Conservation (phyloP, 371 early-diverging fungal species). For the Mortierella sp. region DNA sequence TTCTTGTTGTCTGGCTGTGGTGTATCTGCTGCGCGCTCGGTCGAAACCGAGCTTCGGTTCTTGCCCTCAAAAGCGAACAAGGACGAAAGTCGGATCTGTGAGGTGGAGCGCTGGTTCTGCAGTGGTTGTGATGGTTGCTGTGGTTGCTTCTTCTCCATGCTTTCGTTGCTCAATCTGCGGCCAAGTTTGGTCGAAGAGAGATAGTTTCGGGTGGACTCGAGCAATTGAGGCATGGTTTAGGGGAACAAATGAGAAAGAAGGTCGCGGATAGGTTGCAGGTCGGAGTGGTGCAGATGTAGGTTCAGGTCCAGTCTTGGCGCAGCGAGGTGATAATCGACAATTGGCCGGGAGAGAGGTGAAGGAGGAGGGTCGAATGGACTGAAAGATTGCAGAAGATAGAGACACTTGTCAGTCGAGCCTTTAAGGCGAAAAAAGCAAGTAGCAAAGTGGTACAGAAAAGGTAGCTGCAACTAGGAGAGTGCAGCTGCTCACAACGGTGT, state of each 20-base stretch:
- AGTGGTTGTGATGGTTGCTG: not conserved
- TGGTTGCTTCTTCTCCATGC: not conserved
- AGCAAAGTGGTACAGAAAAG: too few species aligned
- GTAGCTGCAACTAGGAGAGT: too few species aligned
- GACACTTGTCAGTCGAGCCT: too few species aligned
- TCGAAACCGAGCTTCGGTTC: not conserved
- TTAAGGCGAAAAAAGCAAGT: too few species aligned
- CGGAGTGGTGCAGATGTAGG: too few species aligned
- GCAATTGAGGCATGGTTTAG: constrained; percentile 27
- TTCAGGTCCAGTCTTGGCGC: too few species aligned
- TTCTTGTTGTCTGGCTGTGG: constrained; percentile 21
- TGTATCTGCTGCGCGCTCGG: constrained; percentile 18
- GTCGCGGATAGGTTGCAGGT: too few species aligned
- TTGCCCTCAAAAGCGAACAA: constrained; percentile 9
- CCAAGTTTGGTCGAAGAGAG: constrained; percentile 43
- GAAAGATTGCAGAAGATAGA: too few species aligned
- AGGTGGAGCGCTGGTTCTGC: not conserved
- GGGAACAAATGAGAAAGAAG: not conserved
- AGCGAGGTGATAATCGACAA: too few species aligned
- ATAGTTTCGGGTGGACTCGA: constrained; percentile 44
- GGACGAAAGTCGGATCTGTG: not conserved
- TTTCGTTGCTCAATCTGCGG: constrained; percentile 38
- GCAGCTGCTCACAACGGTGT: too few species aligned
- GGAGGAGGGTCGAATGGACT: too few species aligned
- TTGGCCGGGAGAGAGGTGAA: too few species aligned